Base-by-base conservation (phyloP, 257 asterid genomes). In the Solanum boliviense region DNA sequence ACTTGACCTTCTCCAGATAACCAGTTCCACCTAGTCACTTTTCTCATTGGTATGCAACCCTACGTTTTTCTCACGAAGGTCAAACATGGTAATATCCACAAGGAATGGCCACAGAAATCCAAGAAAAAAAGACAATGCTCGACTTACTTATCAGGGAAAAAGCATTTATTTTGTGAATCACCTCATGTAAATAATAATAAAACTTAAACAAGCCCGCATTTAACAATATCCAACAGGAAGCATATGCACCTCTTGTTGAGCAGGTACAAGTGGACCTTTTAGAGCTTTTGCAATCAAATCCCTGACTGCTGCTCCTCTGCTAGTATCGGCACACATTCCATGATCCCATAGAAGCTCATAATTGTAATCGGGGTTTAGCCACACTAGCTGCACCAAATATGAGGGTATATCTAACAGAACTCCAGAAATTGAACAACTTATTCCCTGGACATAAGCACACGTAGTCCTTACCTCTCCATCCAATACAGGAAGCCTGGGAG, bases 311-410 rank as follows among this genome's bases (percentile, higher is more conserved):
- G 96, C 99, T 91, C 99, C 99, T 92, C 95, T 91, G 86, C 98
- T 95, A 46, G 99, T 97, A 93, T 97, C 98, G 90, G 98, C 98
- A 84, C 99, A 97, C 99, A 95, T 97, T 84, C 98, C 96, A 89
- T 94, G 92, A 92, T 97, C 99, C 99, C 99, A 97, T 84, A 93
- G 89, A 88, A 95, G 99, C 88, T 95, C 99, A 90, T 97, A 96
- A 90, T 89, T 95, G 85, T 92, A 91, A 86, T 95, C 96, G 16
- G 98, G 98, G 90, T 95, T 96, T 91, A 95, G 91, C 98, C 99
- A 97, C 90, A 92, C 93, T 44, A 97, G 92, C 99, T 97, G 94
- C 89, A 87, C 65, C 78, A 86, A 32, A 71, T 85, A 41, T 29
- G 84, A 71, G 70, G 71, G 78, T 52, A 84, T 70, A 86, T 44